Conservation (phyloP, 2,329 filamentous ascomycete genomes). For the Clonostachys rhizophaga region DNA sequence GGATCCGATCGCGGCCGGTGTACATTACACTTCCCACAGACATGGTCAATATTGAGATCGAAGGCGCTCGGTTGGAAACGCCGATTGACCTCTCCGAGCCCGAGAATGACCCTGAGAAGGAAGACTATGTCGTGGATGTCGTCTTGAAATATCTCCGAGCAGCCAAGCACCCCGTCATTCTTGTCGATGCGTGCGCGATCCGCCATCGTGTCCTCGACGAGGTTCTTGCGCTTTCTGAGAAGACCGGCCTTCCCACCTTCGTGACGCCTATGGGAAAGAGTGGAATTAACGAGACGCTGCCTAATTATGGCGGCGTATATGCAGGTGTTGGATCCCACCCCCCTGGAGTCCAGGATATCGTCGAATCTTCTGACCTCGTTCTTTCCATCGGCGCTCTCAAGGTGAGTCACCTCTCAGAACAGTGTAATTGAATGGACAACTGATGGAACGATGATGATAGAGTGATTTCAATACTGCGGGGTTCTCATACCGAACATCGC, state of each 20-base stretch:
- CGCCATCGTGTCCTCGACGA: slow-evolving; percentile 70
- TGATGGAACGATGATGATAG: slow-evolving; percentile 20
- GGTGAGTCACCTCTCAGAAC: slow-evolving; percentile 11
- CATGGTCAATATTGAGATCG: slow-evolving; percentile 71
- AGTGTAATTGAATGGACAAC: background rate
- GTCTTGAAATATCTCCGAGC: slow-evolving; percentile 68
- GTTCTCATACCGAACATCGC: slow-evolving; percentile 74
- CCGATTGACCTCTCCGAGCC: slow-evolving; percentile 64
- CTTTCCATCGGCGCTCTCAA: slow-evolving; percentile 64
- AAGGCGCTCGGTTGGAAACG: slow-evolving; percentile 66
- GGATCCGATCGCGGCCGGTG: slow-evolving; percentile 69
- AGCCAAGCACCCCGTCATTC: slow-evolving; percentile 70
- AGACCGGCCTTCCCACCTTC: slow-evolving; percentile 73
- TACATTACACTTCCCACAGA: slow-evolving; percentile 83
- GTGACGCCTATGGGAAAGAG: slow-evolving; percentile 91
- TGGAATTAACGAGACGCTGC: slow-evolving; percentile 70
- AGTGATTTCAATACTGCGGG: slow-evolving; percentile 80
- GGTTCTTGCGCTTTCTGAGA: slow-evolving; percentile 67
- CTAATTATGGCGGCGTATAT: slow-evolving; percentile 81
- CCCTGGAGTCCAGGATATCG: slow-evolving; percentile 53
- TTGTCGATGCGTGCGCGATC: slow-evolving; percentile 80
- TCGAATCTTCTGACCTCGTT: slow-evolving; percentile 68
- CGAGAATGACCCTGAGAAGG: slow-evolving; percentile 63
- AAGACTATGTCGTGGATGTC: slow-evolving; percentile 79
- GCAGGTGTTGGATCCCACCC: slow-evolving; percentile 71